Evolutionary conservation across 805 yeast genomes (phyloP).

Genomic region (Vanderwaltozyma yarrowii): DNA sequence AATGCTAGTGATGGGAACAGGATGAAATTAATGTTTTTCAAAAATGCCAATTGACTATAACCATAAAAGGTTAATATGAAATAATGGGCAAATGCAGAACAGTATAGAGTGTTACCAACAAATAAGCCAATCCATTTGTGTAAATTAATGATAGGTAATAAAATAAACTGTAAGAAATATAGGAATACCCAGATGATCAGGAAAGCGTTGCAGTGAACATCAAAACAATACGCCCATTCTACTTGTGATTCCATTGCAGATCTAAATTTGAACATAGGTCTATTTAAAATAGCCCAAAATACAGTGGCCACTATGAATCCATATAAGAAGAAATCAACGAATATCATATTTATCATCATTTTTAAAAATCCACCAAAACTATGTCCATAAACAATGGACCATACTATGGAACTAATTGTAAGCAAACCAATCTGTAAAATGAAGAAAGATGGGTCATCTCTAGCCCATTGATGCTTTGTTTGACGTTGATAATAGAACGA

Average conservation of each 20-base stretch:
- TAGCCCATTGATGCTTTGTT: constrained; percentile 67
- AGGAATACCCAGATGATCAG: constrained; percentile 67
- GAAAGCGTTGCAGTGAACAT: constrained; percentile 87
- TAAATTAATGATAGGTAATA: constrained; percentile 60
- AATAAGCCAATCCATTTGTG: constrained; percentile 58
- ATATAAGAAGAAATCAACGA: constrained; percentile 65
- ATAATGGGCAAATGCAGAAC: constrained; percentile 65
- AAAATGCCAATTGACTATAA: constrained; percentile 64
- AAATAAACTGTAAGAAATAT: constrained; percentile 62
- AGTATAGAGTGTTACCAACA: constrained; percentile 70
- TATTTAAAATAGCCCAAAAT: constrained; percentile 64
- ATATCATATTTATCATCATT: constrained; percentile 71
- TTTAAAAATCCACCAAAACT: constrained; percentile 46
- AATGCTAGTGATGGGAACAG: constrained; percentile 55
- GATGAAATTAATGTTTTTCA: constrained; percentile 51
- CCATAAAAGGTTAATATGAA: constrained; percentile 78
- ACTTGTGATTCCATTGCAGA: constrained; percentile 12
- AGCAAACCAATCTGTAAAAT: constrained; percentile 59
- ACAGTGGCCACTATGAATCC: constrained; percentile 63
- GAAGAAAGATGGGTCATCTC: constrained; percentile 89
- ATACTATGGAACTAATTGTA: constrained; percentile 67
- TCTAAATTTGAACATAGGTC: constrained; percentile 41
- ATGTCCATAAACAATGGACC: constrained; percentile 81
- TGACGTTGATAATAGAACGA: constrained; percentile 75
- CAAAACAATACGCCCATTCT: constrained; percentile 94